Evolutionary conservation across 1,284 basidiomycete species (phyloP), one percentile per base, ranked within the genome.

Genomic region (Paramarasmius palmivorus): DNA sequence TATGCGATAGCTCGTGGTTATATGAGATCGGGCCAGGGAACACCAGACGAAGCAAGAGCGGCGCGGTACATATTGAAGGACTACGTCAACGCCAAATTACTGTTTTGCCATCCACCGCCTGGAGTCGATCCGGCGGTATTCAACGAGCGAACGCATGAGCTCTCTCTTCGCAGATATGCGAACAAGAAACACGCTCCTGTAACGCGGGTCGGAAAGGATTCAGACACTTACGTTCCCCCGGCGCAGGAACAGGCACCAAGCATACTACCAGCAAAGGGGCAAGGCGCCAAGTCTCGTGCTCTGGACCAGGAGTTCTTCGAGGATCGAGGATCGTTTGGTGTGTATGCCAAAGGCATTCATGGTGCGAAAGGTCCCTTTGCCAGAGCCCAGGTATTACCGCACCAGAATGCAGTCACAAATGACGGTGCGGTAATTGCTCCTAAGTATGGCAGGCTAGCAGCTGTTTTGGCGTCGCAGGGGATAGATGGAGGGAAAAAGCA

Each of bases 1-100:
- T 96, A 97, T 78, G 95, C 95, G 22, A 89, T 97, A 62, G 95
- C 86, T n/a, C 79, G 96, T 62, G 97, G 97, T 23, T 96, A 92
- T 71, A 92, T 89, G 61, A 86, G 96, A 45, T 86, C 95, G 9
- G 95, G 96, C 1, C 93, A 96, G 73, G 97, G 97, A 49, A 97
- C 96, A 69, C 95, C 97, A 2, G 97, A 99, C 67, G 95, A 98
- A 68, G 93, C 95, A 20, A 87, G 95, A 50, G 88, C 96, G 0
- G 93, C 96, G 12, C 86, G 97, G 55, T 92, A 92, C 66, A 82
- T 99, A 52, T 81, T 99, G 53, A 99, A 99, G 72, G 97, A 99
- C 73, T 99, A 98, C 65, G 94, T 99, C 58, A 95, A 92, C 62
- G 97, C 93, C 35, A 94, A 93, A 63, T 81, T 99, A 0, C 78